A percentile compares a stretch with the other conserved stretches of the same genome.
Conservation (phyloP, 129 eudicot species). For the Mikania micrantha region DNA sequence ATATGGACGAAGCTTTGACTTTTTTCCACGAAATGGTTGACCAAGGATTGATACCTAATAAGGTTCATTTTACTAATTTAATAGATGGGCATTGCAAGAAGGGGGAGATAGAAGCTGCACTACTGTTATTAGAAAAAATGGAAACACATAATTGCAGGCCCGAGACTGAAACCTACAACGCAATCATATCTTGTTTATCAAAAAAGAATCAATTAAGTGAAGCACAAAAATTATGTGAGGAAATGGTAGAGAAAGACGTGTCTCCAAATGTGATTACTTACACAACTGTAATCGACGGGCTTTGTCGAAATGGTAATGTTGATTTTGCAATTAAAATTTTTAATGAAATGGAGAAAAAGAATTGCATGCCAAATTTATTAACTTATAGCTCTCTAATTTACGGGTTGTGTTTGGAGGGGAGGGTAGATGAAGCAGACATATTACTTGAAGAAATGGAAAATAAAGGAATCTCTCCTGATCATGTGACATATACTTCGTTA, state of each 20-base stretch:
- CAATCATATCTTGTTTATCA: conserved; percentile 52
- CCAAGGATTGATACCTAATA: conserved; percentile 56
- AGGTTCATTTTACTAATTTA: conserved; percentile 52
- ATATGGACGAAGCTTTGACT: conserved; percentile 47
- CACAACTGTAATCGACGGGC: conserved; percentile 62
- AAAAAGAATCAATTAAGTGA: conserved; percentile 38
- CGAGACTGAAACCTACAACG: conserved; percentile 53
- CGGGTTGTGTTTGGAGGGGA: conserved; percentile 74
- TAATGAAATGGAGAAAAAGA: conserved; percentile 48
- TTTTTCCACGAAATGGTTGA: conserved; percentile 56
- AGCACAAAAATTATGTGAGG: conserved; percentile 44
- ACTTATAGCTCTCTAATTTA: conserved; percentile 65
- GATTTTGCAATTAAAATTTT: conserved; percentile 58
- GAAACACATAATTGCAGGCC: conserved; percentile 41
- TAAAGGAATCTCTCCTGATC: conserved; percentile 63
- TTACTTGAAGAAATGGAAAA: conserved; percentile 56
- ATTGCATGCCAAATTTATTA: conserved; percentile 58
- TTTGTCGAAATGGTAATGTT: conserved; percentile 54
- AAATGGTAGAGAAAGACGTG: conserved; percentile 48
- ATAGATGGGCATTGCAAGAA: conserved; percentile 71
- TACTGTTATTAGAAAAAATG: conserved; percentile 50
- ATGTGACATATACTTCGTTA: conserved; percentile 64
- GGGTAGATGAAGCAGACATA: conserved; percentile 51
- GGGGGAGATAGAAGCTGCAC: conserved; percentile 50
- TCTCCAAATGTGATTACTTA: conserved; percentile 74